Conservation (phyloP, 176 grass and related monocot genomes). For the Lolium multiflorum region DNA sequence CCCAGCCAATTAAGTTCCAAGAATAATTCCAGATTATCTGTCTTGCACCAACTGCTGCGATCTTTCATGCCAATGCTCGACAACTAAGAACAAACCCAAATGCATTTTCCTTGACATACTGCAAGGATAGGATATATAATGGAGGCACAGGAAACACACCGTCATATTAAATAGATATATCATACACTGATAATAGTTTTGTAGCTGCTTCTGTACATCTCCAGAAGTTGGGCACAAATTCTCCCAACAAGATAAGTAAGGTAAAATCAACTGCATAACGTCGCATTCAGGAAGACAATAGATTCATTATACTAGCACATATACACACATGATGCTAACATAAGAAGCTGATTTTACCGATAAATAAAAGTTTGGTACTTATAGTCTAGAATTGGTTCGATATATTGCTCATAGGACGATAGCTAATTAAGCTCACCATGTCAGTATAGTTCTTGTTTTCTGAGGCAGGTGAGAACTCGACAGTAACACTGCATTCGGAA, state of each 20-base stretch:
- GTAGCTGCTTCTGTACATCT: neutral
- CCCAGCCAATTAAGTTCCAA: no score
- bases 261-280: neutral
- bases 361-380: conserved; percentile 5
- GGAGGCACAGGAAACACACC: neutral
- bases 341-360: conserved; percentile 16
- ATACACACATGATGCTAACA: conserved; percentile 27
- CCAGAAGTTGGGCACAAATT: neutral
- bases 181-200: neutral
- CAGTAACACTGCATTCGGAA: no score
- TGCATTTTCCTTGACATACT: neutral
- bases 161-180: neutral
- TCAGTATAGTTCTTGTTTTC: conserved; percentile 32
- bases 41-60: no score
- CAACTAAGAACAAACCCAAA: neutral
- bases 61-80: no score
- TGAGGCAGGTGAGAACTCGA: conserved; percentile 26
- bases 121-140: neutral
- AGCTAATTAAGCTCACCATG: conserved; percentile 18
- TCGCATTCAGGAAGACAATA: neutral
- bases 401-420: conserved; percentile 4
- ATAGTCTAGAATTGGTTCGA: neutral
- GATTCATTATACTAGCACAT: neutral
- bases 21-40: no score
- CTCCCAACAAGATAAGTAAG: neutral